phyloP scores from a whole-genome alignment of 164 flowering plant species.

The Euptelea pleiosperma region DNA sequence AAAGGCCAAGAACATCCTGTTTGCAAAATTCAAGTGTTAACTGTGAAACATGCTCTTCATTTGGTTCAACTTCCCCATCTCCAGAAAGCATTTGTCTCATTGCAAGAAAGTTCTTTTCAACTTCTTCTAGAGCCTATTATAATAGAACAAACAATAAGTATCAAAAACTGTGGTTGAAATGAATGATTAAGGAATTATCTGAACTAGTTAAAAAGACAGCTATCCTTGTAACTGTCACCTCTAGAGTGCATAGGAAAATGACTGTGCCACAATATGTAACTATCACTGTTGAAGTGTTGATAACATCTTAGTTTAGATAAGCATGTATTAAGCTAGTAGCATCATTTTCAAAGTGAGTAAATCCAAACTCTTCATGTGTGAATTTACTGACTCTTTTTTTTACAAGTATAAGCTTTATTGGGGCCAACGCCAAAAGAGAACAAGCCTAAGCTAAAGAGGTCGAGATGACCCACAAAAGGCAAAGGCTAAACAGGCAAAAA shows the following conservation, averaged over 20 bases:
- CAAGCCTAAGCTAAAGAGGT: too few species aligned
- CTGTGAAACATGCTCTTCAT: constrained; percentile 63
- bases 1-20: constrained; percentile 73
- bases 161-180: not conserved
- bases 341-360: too few species aligned
- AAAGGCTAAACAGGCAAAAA: too few species aligned
- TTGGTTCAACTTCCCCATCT: constrained; percentile 89
- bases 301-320: too few species aligned
- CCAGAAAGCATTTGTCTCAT: constrained; percentile 83
- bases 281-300: too few species aligned
- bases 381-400: too few species aligned
- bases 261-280: not conserved
- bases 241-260: not conserved
- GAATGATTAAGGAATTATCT: not conserved
- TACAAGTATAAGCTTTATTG: too few species aligned
- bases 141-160: constrained; percentile 1
- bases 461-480: too few species aligned
- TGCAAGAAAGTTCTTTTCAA: constrained; percentile 72
- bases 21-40: constrained; percentile 70
- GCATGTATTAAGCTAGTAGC: too few species aligned
- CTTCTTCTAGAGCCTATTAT: constrained; percentile 83
- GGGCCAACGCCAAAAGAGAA: too few species aligned
- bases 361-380: too few species aligned
- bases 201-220: not conserved
- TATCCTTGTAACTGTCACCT: not conserved